Percentiles rank a stretch among this genome's conserved stretches.
Evolutionary conservation across 2,329 filamentous ascomycete species (phyloP).

Genomic region (Colletotrichum sp.): DNA sequence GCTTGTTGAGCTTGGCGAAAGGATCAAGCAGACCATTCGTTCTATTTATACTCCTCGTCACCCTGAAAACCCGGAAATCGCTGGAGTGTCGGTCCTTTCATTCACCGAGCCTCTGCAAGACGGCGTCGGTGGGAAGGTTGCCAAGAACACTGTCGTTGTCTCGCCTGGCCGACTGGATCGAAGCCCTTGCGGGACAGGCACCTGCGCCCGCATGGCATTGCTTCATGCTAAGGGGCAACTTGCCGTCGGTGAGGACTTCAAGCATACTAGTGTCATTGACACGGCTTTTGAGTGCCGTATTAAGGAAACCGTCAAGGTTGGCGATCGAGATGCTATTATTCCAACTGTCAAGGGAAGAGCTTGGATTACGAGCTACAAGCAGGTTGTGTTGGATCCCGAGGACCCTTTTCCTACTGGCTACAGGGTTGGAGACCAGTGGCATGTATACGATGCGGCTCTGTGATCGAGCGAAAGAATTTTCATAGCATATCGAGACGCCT

Average conservation of each 20-base stretch:
- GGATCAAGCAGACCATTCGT: constrained; percentile 44
- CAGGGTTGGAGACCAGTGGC: neutral
- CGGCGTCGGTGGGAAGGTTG: constrained; percentile 28
- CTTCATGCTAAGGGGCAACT: constrained; percentile 45
- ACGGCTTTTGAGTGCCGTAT: constrained; percentile 43
- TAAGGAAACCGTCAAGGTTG: constrained; percentile 38
- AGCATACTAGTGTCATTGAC: constrained; percentile 45
- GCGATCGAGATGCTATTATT: constrained; percentile 40
- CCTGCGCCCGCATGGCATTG: constrained; percentile 45
- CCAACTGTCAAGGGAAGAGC: constrained; percentile 46
- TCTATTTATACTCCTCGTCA: constrained; percentile 40
- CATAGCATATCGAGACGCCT: neutral
- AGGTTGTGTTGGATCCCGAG: constrained; percentile 44
- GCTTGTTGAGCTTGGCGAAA: constrained; percentile 45
- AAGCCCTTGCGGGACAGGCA: constrained; percentile 51
- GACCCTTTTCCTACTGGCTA: constrained; percentile 47
- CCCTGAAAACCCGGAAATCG: constrained; percentile 45
- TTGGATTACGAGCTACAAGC: constrained; percentile 50
- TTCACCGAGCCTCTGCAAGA: constrained; percentile 39
- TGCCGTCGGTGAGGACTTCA: constrained; percentile 38
- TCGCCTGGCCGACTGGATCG: constrained; percentile 49
- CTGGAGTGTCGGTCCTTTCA: constrained; percentile 41
- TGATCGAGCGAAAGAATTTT: neutral
- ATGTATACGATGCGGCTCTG: neutral
- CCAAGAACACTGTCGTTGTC: constrained; percentile 46